These are phyloP conservation scores for Acer yangbiense DNA, from an alignment of 345 rosid genomes.

Conservation along the genomic window DNA sequence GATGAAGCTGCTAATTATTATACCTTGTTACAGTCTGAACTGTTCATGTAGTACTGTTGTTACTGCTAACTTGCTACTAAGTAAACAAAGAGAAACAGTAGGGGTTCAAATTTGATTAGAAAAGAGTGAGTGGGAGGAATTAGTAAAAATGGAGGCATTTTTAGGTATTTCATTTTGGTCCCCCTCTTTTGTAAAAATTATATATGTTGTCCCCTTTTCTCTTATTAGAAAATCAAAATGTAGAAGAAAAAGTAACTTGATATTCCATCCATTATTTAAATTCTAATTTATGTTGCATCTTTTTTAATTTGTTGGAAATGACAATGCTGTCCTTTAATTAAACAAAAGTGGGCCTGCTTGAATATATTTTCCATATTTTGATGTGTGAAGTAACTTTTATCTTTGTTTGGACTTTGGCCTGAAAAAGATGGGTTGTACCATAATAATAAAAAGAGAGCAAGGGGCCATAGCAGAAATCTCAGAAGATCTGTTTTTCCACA, in stretches of 20 bases:
- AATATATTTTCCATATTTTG: background rate
- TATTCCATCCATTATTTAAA: background rate
- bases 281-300: no score
- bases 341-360: background rate
- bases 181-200: slow-evolving; percentile 4
- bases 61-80: background rate
- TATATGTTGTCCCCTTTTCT: background rate
- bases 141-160: slow-evolving; percentile 14
- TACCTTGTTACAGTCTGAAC: slow-evolving; percentile 61
- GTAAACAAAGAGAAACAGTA: background rate
- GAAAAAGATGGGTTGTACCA: background rate
- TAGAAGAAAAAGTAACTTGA: background rate
- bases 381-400: background rate
- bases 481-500: background rate
- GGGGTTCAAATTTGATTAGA: slow-evolving; percentile 22
- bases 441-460: background rate
- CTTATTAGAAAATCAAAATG: slow-evolving; percentile 9
- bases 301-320: background rate
- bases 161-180: slow-evolving; percentile 27
- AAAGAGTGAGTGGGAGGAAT: slow-evolving; percentile 6
- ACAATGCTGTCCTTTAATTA: background rate
- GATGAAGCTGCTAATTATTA: slow-evolving; percentile 71
- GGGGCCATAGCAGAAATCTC: background rate
- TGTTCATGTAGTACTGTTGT: slow-evolving; percentile 45
- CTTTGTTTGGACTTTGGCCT: background rate